A percentile compares a stretch with the other conserved stretches of the same genome.
phyloP scores from a whole-genome alignment of 1,139 yeast species.

The Kluyveromyces marxianus region DNA sequence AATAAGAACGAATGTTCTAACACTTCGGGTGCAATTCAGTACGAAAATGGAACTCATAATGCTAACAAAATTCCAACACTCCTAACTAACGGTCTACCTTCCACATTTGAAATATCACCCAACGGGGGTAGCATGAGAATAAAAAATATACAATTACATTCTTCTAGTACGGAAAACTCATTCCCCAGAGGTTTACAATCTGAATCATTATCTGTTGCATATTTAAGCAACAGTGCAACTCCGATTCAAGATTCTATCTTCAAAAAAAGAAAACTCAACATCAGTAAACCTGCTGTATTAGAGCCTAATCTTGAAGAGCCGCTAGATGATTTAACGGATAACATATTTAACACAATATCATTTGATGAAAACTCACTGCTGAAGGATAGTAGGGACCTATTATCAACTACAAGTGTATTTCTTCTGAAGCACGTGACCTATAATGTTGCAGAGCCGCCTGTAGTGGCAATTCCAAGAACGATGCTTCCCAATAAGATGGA shows the following conservation, averaged over 20 bases:
- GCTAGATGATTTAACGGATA: slow-evolving; percentile 1
- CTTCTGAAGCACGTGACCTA: slow-evolving; percentile 5
- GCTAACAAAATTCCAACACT: slow-evolving; percentile 2
- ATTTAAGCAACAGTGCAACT: slow-evolving; percentile 4
- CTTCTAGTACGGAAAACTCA: slow-evolving; percentile 4
- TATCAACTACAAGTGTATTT: slow-evolving; percentile 3
- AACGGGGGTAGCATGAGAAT: slow-evolving; percentile 1
- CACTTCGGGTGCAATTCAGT: background rate
- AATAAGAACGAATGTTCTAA: background rate
- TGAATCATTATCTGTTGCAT: slow-evolving; percentile 4
- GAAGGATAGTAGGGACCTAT: slow-evolving; percentile 2
- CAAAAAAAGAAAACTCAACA: slow-evolving; percentile 3
- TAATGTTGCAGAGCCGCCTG: background rate
- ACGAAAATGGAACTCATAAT: background rate
- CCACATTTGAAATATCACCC: slow-evolving; percentile 3
- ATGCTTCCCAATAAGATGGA: slow-evolving; percentile 12
- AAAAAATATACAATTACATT: slow-evolving; percentile 1
- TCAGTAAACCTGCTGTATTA: slow-evolving; percentile 3
- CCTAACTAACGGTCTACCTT: slow-evolving; percentile 2
- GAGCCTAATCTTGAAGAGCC: slow-evolving; percentile 5
- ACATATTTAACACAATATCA: slow-evolving; percentile 6
- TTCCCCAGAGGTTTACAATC: slow-evolving; percentile 3
- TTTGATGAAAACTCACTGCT: slow-evolving; percentile 3
- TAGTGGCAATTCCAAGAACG: slow-evolving; percentile 8
- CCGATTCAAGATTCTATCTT: slow-evolving; percentile 5